phyloP scores from a whole-genome alignment of 1,284 basidiomycete genomes.

The Waitea zeae region DNA sequence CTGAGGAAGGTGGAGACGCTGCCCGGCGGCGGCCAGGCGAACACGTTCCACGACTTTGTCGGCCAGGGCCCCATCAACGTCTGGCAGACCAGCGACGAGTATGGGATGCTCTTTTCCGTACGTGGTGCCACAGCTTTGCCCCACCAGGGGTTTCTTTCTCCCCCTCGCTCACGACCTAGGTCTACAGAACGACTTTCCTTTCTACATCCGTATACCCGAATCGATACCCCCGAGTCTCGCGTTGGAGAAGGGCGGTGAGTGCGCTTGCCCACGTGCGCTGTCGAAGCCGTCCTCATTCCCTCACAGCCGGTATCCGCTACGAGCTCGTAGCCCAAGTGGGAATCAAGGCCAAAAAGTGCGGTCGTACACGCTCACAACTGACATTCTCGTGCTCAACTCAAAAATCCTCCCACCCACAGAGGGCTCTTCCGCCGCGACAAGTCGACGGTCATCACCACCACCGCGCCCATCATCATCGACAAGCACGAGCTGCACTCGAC shows the following conservation, averaged over 20 bases:
- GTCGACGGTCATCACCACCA: slow-evolving; percentile 36
- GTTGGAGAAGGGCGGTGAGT: slow-evolving; percentile 48
- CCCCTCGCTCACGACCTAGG: too few species aligned
- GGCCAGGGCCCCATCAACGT: slow-evolving; percentile 55
- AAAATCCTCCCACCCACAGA: slow-evolving; percentile 19
- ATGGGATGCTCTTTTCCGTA: slow-evolving; percentile 46
- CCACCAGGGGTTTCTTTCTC: background rate
- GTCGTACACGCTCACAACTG: slow-evolving; percentile 5
- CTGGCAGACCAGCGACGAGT: slow-evolving; percentile 61
- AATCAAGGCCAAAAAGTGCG: slow-evolving; percentile 65
- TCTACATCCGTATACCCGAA: slow-evolving; percentile 73
- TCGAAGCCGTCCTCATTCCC: slow-evolving; percentile 5
- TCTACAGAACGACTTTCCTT: slow-evolving; percentile 55
- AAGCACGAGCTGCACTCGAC: slow-evolving; percentile 82
- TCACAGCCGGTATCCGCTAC: slow-evolving; percentile 60
- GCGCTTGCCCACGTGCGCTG: background rate
- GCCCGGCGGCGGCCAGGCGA: slow-evolving; percentile 47
- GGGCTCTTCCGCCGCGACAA: slow-evolving; percentile 62
- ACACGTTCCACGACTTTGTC: slow-evolving; percentile 56
- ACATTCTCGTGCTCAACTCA: background rate
- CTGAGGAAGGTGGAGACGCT: slow-evolving; percentile 74
- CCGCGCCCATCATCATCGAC: slow-evolving; percentile 60
- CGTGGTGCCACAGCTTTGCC: slow-evolving; percentile 12
- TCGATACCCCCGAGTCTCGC: slow-evolving; percentile 70
- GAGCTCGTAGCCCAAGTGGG: slow-evolving; percentile 75